These are phyloP conservation scores for Yarrowia porcina DNA, from an alignment of 805 yeast genomes.

Conservation along the genomic window DNA sequence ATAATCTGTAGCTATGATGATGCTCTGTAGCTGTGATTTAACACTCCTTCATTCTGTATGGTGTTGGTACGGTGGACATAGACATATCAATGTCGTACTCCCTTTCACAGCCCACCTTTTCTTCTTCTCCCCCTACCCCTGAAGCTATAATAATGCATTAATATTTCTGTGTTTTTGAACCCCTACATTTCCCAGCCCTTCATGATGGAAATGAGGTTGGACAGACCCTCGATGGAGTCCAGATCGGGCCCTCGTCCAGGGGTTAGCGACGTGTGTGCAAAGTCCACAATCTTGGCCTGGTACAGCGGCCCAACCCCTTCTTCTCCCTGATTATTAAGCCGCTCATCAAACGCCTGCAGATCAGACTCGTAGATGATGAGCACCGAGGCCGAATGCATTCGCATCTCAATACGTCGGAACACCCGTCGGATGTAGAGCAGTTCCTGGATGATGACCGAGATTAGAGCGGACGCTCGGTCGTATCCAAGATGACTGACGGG, in stretches of 20 bases:
- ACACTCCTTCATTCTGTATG: too few species aligned
- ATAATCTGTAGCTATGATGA: too few species aligned
- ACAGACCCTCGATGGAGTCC: conserved; percentile 66
- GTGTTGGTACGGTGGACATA: too few species aligned
- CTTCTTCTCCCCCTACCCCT: not conserved
- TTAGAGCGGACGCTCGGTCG: conserved; percentile 39
- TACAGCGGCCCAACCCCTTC: conserved; percentile 46
- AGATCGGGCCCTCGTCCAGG: conserved; percentile 70
- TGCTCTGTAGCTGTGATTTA: too few species aligned
- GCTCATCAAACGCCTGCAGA: conserved; percentile 47
- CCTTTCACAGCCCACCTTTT: too few species aligned
- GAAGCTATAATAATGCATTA: not conserved
- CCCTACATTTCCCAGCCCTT: not conserved
- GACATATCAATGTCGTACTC: too few species aligned
- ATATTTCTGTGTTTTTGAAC: not conserved
- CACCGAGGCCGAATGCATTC: conserved; percentile 70
- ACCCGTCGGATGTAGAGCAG: conserved; percentile 65
- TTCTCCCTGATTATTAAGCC: conserved; percentile 34
- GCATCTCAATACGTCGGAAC: conserved; percentile 56
- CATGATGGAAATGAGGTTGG: conserved; percentile 48
- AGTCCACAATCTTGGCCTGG: conserved; percentile 70
- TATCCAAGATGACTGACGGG: conserved; percentile 27
- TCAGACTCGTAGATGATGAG: conserved; percentile 75
- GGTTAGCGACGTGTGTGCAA: conserved; percentile 74
- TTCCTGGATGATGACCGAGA: conserved; percentile 52